Evolutionary conservation across 768 basidiomycete genomes (phyloP).

Genomic region (Gloeopeniophorella convolvens): DNA sequence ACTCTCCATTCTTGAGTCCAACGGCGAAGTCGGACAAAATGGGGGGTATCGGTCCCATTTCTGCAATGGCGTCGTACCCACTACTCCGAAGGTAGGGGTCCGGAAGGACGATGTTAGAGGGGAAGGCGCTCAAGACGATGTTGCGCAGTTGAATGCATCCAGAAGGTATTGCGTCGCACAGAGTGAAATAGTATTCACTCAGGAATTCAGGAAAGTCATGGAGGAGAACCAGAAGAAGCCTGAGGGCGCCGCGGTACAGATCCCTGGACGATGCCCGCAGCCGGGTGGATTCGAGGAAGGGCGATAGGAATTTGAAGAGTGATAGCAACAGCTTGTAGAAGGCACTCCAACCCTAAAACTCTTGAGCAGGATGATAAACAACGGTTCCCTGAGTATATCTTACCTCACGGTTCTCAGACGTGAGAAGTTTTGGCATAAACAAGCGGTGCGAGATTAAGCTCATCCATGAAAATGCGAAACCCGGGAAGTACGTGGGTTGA

Average conservation of each 20-base stretch:
- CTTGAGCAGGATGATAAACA: not conserved
- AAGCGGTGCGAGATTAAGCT: constrained; percentile 90
- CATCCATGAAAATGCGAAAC: constrained; percentile 98
- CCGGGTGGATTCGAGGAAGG: constrained; percentile 81
- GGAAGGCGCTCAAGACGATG: constrained; percentile 94
- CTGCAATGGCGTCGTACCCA: constrained; percentile 69
- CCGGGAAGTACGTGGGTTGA: constrained; percentile 94
- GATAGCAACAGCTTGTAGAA: constrained; percentile 94
- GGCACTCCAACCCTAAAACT: constrained; percentile 77
- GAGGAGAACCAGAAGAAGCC: constrained; percentile 88
- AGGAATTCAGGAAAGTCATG: constrained; percentile 99
- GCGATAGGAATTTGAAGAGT: constrained; percentile 89
- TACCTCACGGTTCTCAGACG: constrained; percentile 85
- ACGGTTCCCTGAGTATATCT: constrained; percentile 18
- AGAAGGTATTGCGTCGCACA: constrained; percentile 89
- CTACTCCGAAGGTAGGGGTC: constrained; percentile 77
- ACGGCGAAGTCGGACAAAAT: constrained; percentile 88
- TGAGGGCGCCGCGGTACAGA: constrained; percentile 84
- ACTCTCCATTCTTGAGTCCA: constrained; percentile 71
- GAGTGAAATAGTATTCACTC: constrained; percentile 92
- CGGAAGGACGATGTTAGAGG: constrained; percentile 70
- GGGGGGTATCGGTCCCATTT: constrained; percentile 89
- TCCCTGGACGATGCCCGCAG: constrained; percentile 76
- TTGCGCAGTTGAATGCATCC: constrained; percentile 95
- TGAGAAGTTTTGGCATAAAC: constrained; percentile 94